Conservation (phyloP, 2,329 filamentous ascomycete genomes). For the Akanthomyces uredinophilus region DNA sequence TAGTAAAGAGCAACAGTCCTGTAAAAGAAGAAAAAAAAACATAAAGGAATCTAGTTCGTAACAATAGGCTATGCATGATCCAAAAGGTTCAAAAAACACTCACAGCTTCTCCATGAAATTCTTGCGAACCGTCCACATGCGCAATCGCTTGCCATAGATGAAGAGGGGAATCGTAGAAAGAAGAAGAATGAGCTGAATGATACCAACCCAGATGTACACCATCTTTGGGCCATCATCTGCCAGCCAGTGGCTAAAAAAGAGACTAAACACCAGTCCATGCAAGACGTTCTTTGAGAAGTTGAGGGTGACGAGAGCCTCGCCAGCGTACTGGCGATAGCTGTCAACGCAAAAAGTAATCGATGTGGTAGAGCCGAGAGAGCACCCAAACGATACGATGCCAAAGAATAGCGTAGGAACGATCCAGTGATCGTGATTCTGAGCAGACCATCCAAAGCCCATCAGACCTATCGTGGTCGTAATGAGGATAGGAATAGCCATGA, state of each 20-base stretch:
- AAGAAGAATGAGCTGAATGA: slow-evolving; percentile 76
- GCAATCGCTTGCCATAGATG: slow-evolving; percentile 80
- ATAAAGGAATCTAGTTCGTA: background rate
- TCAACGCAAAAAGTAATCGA: slow-evolving; percentile 93
- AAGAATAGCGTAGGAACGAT: slow-evolving; percentile 94
- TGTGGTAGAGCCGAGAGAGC: slow-evolving; percentile 82
- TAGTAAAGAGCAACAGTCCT: background rate
- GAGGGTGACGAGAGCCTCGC: slow-evolving; percentile 87
- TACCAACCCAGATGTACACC: slow-evolving; percentile 77
- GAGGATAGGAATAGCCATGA: slow-evolving; percentile 79
- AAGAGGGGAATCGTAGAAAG: slow-evolving; percentile 84
- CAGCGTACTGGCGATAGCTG: slow-evolving; percentile 87
- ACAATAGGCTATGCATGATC: background rate
- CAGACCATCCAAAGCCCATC: slow-evolving; percentile 96
- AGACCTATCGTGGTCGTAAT: slow-evolving; percentile 77
- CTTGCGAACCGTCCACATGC: slow-evolving; percentile 90
- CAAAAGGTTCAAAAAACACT: background rate
- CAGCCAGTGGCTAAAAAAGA: slow-evolving; percentile 87
- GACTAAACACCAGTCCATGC: slow-evolving; percentile 80
- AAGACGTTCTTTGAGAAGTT: slow-evolving; percentile 94
- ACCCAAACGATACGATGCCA: slow-evolving; percentile 86
- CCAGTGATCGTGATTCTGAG: slow-evolving; percentile 67
- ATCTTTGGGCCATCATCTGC: slow-evolving; percentile 66
- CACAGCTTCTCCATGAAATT: slow-evolving; percentile 76
- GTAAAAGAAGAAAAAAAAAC: background rate